Evolutionary conservation across 495 filamentous ascomycete species (phyloP).

Genomic region (Trichoderma erinaceum): DNA sequence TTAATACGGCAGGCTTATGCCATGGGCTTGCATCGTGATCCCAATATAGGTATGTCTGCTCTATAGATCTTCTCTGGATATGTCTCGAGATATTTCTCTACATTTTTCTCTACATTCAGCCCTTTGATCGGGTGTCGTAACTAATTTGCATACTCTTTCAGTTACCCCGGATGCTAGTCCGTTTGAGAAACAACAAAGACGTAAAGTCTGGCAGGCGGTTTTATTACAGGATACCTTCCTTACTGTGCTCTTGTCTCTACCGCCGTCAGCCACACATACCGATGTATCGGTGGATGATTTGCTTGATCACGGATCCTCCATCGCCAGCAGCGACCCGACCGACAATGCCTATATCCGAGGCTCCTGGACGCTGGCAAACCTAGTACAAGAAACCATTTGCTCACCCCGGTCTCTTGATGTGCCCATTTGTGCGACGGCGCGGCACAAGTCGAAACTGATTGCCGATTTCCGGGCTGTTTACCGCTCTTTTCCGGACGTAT

Average conservation of each 20-base stretch:
- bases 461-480: constrained; percentile 55
- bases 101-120: not conserved
- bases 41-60: constrained; percentile 49
- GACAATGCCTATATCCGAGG: constrained; percentile 62
- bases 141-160: constrained; percentile 17
- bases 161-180: constrained; percentile 50
- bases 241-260: constrained; percentile 65
- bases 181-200: constrained; percentile 62
- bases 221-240: constrained; percentile 71
- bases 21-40: constrained; percentile 68
- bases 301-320: constrained; percentile 41
- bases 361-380: constrained; percentile 65
- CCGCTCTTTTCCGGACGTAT: constrained; percentile 55
- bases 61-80: not conserved
- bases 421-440: constrained; percentile 53
- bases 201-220: constrained; percentile 70
- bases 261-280: constrained; percentile 63
- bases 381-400: constrained; percentile 64
- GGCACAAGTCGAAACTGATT: constrained; percentile 56
- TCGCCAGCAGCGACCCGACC: constrained; percentile 44
- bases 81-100: not conserved
- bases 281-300: constrained; percentile 65
- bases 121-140: not conserved
- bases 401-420: constrained; percentile 58
- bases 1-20: constrained; percentile 66